Evolutionary conservation across 2,329 filamentous ascomycete genomes (phyloP).

Genomic region (Fusarium albosuccineum): DNA sequence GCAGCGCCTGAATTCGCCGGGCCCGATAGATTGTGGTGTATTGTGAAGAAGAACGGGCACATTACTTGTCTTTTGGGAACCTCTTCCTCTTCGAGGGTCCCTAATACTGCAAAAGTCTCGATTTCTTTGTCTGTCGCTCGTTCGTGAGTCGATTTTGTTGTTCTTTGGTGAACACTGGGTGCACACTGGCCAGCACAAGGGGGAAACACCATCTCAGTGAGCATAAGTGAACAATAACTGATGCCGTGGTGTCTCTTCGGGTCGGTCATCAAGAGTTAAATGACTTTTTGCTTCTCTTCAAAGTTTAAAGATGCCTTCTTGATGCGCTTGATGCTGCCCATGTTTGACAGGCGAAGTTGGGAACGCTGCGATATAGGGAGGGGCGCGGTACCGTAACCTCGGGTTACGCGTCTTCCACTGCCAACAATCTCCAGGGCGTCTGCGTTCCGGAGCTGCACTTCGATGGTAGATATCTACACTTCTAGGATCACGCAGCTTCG

Average conservation of each 20-base stretch:
- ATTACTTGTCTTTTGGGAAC: not conserved
- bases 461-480: no score
- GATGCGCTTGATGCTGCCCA: not conserved
- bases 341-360: not conserved
- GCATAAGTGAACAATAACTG: not conserved
- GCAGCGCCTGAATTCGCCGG: not conserved
- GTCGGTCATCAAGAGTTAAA: no score
- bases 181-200: not conserved
- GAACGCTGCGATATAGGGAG: not conserved
- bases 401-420: not conserved
- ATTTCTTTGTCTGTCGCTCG: no score
- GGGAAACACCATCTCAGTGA: not conserved
- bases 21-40: not conserved
- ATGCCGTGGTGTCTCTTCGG: not conserved
- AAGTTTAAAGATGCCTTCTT: no score
- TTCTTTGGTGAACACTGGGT: not conserved
- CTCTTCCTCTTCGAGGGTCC: not conserved
- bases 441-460: no score
- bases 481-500: no score
- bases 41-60: no score
- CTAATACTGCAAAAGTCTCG: not conserved
- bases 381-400: not conserved
- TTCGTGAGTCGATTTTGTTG: not conserved
- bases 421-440: not conserved
- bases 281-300: no score